Base-by-base conservation (phyloP, 176 grass and related monocot species). In the Oryza glaberrima region DNA sequence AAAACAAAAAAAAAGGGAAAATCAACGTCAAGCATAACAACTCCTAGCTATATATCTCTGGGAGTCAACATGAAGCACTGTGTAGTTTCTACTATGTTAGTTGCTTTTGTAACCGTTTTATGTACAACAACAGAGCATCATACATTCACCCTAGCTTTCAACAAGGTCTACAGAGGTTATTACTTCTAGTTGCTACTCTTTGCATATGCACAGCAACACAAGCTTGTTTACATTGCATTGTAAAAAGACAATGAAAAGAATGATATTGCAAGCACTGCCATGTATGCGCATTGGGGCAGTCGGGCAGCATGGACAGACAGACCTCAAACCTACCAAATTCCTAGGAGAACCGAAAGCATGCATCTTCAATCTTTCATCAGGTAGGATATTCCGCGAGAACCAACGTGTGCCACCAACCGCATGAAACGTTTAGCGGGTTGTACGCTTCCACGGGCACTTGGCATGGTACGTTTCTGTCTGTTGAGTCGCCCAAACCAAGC, bases 381-480 rank as follows among this genome's bases (percentile, higher is more conserved):
- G 89, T 75, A 58, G 92, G 94, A 60, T 94, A 86, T 77, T 94
- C 91, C 0, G 86, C 94, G 19, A 96, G 85, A 41, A 90, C 92
- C 69, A 99, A 86, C 1, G 97, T 99, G 84, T 99, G 97, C 97
- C 97, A 99, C 97, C 97, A 96, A 23, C 97, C 97, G 76, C 97
- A 96, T 0, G 90, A 99, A 28, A 99, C 88, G 54, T 92, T 88
- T 48, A 91, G 83, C 9, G 84, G 86, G 13, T 76, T 80, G 65
- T 86, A 88, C 0, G 69, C 58, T 4, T 99, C 86, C 17, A 96
- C 86, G 3, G 88, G 86, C 45, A 99, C 97, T 77, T 78, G 78
- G 76, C 91, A 88, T 4, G 97, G 97, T 49, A 94, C 78, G 26
- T 94, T 94, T 67, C 97, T 82, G 83, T 99, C 97, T 64, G 89